A percentile compares a stretch with the other conserved stretches of the same genome.
phyloP scores from a whole-genome alignment of 805 yeast genomes.

The Candida patagonica region DNA sequence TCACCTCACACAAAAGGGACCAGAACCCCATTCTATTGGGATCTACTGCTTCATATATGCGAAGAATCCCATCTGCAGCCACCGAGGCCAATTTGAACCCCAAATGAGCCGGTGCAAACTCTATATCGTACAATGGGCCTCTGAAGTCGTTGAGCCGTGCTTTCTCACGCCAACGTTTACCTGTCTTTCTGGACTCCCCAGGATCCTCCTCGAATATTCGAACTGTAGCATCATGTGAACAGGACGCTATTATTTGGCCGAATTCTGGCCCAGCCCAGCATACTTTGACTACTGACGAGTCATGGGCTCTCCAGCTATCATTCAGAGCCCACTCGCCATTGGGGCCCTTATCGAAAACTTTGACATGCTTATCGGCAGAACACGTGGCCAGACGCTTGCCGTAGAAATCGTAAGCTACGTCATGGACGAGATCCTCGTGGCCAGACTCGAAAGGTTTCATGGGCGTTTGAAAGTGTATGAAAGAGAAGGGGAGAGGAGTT shows the following conservation, averaged over 20 bases:
- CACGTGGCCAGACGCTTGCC: constrained; percentile 91
- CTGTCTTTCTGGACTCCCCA: constrained; percentile 66
- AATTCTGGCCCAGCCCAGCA: constrained; percentile 94
- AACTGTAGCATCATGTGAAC: constrained; percentile 82
- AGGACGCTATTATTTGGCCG: constrained; percentile 78
- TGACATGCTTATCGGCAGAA: constrained; percentile 88
- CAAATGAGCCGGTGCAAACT: constrained; percentile 76
- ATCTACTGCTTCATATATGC: constrained; percentile 81
- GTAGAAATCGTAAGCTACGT: constrained; percentile 79
- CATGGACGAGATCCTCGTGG: constrained; percentile 88
- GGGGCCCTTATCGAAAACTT: constrained; percentile 59
- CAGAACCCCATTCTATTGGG: constrained; percentile 82
- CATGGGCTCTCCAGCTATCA: constrained; percentile 95
- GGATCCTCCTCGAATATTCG: constrained; percentile 87
- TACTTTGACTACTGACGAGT: constrained; percentile 70
- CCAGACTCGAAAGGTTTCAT: constrained; percentile 77
- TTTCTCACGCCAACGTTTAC: constrained; percentile 71
- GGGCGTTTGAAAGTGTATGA: neutral
- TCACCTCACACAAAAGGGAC: constrained; percentile 66
- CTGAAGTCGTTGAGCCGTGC: constrained; percentile 76
- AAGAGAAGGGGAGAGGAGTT: neutral
- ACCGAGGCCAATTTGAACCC: constrained; percentile 79
- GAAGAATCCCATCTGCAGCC: constrained; percentile 78
- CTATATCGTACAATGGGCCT: constrained; percentile 85
- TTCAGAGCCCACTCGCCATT: constrained; percentile 59